These are phyloP conservation scores for Fragaria nilgerrensis DNA, from an alignment of 306 rosid genomes.

Conservation along the genomic window DNA sequence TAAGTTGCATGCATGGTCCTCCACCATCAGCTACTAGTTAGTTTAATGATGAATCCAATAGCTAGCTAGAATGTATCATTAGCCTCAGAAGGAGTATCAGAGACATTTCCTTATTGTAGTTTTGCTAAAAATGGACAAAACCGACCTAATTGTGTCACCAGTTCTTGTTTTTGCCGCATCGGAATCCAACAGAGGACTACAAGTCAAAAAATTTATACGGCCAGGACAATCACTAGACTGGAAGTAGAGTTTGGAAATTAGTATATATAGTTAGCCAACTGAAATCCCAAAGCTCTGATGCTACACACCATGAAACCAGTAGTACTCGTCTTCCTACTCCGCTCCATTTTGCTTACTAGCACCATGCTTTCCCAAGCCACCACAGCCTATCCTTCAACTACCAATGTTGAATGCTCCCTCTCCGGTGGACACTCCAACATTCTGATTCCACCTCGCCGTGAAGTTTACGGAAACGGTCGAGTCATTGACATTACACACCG, in stretches of 20 bases:
- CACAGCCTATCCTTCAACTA: background rate
- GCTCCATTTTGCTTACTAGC: background rate
- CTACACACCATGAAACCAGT: background rate
- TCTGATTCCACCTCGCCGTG: constrained; percentile 3
- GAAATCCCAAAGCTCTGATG: background rate
- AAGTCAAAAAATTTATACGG: background rate
- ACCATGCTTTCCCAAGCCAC: background rate
- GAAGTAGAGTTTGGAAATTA: background rate
- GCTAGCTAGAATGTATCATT: background rate
- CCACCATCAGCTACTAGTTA: too few relatives aligned
- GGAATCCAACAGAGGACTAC: background rate
- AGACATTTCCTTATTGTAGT: background rate
- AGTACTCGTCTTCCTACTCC: background rate
- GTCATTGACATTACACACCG: constrained; percentile 8
- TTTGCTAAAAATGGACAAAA: background rate
- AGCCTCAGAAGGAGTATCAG: background rate
- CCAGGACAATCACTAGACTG: background rate
- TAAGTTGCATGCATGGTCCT: background rate
- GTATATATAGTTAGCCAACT: background rate
- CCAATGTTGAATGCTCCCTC: background rate
- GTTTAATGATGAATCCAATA: too few relatives aligned
- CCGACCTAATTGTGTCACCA: background rate
- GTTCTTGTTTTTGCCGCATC: background rate
- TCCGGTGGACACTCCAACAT: background rate
- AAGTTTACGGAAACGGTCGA: background rate